phyloP scores from a whole-genome alignment of 805 yeast species.

The Cyberlindnera sargentensis region DNA sequence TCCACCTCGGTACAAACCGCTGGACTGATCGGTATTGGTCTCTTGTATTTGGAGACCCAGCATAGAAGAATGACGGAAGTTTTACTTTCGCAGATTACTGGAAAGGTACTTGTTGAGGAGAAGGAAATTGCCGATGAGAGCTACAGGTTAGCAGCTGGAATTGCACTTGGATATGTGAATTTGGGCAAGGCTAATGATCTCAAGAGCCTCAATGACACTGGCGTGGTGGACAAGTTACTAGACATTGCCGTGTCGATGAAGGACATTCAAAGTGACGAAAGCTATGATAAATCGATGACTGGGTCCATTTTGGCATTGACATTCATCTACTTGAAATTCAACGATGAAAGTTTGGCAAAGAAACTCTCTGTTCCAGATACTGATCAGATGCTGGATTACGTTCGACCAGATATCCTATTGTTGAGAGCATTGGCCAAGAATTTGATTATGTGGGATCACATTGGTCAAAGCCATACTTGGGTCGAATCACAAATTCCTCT shows the following conservation, averaged over 20 bases:
- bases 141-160: conserved; percentile 81
- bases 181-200: conserved; percentile 66
- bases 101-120: conserved; percentile 47
- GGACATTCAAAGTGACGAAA: conserved; percentile 54
- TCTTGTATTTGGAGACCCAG: conserved; percentile 68
- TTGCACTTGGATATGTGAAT: conserved; percentile 79
- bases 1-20: conserved; percentile 81
- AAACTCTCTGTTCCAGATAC: conserved; percentile 57
- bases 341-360: conserved; percentile 49
- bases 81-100: conserved; percentile 59
- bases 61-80: conserved; percentile 85
- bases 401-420: conserved; percentile 72
- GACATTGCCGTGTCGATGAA: conserved; percentile 51
- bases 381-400: conserved; percentile 49
- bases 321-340: conserved; percentile 66
- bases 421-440: conserved; percentile 47
- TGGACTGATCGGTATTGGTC: conserved; percentile 84
- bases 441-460: conserved; percentile 20
- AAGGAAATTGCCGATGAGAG: conserved; percentile 60
- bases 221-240: conserved; percentile 52
- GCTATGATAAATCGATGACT: conserved; percentile 52
- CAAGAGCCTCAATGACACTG: conserved; percentile 53
- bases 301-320: conserved; percentile 77
- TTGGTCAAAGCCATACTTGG: conserved; percentile 16
- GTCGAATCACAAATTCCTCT: conserved; percentile 42